Evolutionary conservation across 1,284 basidiomycete genomes (phyloP), one percentile per base, ranked within the genome.

Genomic region (Apiotrichum sp.): DNA sequence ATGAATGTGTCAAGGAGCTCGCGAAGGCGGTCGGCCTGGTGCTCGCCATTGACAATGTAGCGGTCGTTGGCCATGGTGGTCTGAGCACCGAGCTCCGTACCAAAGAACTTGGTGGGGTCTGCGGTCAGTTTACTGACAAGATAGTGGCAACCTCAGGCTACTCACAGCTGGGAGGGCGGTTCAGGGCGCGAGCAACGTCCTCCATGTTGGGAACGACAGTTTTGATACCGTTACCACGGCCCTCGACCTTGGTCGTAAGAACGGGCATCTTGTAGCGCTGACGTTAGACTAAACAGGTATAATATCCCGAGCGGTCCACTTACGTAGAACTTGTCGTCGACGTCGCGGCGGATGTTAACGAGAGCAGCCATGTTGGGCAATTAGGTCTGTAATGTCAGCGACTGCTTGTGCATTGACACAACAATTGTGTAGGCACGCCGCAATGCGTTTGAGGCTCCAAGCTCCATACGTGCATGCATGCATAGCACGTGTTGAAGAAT

Each of bases 181-280:
- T 91, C 68, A 99, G 84, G 42, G 96, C 92, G 57, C 92, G 87
- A 50, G 95, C 91, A 65, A 99, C 89, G 78, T 98, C 96, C 62
- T 91, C 86, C 93, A 99, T 98, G 80, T 99, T 99, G 47, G 92
- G 92, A 55, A 96, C 80, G 71, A 97, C 93, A 42, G 96, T 99
- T 81, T 99, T 99, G 80, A 99, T 98, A 64, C 96, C 96, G 75
- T 99, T 99, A 56, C 96, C 96, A 78, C 93, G 93, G 69, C 96
- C 96, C 79, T 99, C 96, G 52, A 98, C 93, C 81, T 98, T 98
- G 66, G 89, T 97, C 66, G 85, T 83, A 59, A 98, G 84, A 60
- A 93, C 78, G 51, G 96, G 96, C 96, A 99, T 99, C 68, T 78
- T 78, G 76, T 79, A 78, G 52, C 78, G 70, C 73, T 71, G 52